Evolutionary conservation across 2,329 filamentous ascomycete species (phyloP), one percentile per base, ranked within the genome.

Genomic region (Verticillium klebahnii): DNA sequence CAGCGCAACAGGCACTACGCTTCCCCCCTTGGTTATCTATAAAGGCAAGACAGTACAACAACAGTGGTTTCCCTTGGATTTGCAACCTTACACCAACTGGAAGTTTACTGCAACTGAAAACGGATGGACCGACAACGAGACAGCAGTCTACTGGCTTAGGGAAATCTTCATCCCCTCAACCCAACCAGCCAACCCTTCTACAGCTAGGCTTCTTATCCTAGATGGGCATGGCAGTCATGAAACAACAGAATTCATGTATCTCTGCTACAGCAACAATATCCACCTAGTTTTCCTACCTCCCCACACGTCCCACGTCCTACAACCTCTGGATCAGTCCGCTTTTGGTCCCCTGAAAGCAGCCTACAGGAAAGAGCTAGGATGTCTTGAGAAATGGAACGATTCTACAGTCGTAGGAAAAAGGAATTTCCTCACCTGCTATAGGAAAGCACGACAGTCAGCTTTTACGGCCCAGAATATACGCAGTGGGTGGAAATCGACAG

Each of bases 81-180:
- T 61, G 25, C 5, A 50, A 11, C 60, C 36, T 11, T 61, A 57
- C 39, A 25, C 14, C 3, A 36, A 15, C 32, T 61, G 14, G 60
- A 31, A 50, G 40, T 61, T 61, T 54, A 52, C 23, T 32, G 19
- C 17, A 37, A 61, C 55, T 14, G 60, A 57, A 54, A 61, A 61
- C 39, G 54, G 60, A 34, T 61, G 6, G 54, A 61, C 31, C 2
- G 29, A 32, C 5, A 56, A 61, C 31, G 19, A 57, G 6, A 61
- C 54, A 15, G 56, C 36, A 32, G 1, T 58, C 36, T 34, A 52
- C 29, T 61, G 17, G 60, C 55, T 57, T 34, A 23, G 40, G 37
- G 37, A 55, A 29, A 29, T 60, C 50, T 60, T 60, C n/a, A 60
- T 60, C n/a, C 45, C 31, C 7, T 36, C 31, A 9, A 60, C 50